Conservation (phyloP, 1,284 basidiomycete genomes). For the Gomphus bonarii region DNA sequence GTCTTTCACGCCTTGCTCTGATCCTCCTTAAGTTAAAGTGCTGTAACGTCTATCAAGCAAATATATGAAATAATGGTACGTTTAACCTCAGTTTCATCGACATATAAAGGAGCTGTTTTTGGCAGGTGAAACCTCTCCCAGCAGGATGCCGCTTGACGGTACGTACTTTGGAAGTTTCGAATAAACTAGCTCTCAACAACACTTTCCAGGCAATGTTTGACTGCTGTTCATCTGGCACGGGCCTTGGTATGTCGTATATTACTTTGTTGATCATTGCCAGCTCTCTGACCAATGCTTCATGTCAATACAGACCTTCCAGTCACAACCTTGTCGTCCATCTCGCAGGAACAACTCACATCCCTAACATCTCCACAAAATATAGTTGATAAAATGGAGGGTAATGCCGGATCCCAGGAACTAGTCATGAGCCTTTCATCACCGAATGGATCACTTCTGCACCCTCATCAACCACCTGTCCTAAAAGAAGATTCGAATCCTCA, state of each 20-base stretch:
- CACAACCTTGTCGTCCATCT: not conserved
- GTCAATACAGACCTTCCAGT: not conserved
- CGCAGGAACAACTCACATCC: not conserved
- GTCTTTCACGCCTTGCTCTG: not conserved
- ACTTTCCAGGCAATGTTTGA: not conserved
- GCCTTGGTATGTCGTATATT: not conserved
- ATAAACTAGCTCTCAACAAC: not conserved
- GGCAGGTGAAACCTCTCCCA: not conserved
- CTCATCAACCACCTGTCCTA: not conserved
- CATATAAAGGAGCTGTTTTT: not conserved
- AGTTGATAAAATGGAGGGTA: not conserved
- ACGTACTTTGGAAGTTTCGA: not conserved
- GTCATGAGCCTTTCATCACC: not conserved
- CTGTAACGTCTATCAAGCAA: not conserved
- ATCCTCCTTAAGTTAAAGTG: no score
- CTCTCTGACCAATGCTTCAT: not conserved
- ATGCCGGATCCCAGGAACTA: not conserved
- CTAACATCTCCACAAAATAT: not conserved
- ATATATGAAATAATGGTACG: slow-evolving; percentile 1
- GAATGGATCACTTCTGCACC: not conserved
- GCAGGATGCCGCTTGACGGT: not conserved
- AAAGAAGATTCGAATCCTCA: not conserved
- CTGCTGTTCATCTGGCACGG: not conserved
- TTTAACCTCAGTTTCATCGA: not conserved
- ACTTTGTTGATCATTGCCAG: not conserved